Conservation (phyloP, 2,329 filamentous ascomycete species). For the Arthroderma uncinatum region DNA sequence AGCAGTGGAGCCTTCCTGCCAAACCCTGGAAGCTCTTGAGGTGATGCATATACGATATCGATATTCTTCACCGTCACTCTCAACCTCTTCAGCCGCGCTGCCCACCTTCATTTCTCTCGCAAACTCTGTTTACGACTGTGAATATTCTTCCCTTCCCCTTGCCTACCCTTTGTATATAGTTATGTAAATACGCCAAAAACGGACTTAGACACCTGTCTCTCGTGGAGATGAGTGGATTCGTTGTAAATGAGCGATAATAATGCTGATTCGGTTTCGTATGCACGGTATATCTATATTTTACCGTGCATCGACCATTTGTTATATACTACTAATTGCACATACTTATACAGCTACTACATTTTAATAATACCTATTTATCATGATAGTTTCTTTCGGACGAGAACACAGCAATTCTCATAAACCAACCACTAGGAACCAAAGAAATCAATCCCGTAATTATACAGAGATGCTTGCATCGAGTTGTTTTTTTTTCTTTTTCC, state of each 20-base stretch:
- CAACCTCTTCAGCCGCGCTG: not conserved
- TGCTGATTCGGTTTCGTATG: not conserved
- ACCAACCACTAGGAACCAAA: too few species aligned
- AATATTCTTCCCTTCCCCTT: not conserved
- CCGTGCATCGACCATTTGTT: not conserved
- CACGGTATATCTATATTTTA: not conserved
- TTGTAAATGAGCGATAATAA: not conserved
- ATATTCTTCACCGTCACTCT: not conserved
- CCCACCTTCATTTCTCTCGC: not conserved
- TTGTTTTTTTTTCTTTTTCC: not conserved
- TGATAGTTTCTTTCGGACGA: too few species aligned
- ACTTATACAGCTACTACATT: not conserved
- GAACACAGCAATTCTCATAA: too few species aligned
- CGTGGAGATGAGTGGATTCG: not conserved
- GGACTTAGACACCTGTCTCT: not conserved
- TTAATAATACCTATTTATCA: too few species aligned
- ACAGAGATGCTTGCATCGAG: too few species aligned
- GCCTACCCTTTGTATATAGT: not conserved
- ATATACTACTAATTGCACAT: too few species aligned
- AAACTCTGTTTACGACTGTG: not conserved
- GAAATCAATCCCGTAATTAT: too few species aligned
- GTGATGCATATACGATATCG: not conserved
- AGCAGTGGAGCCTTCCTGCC: constrained; percentile 16
- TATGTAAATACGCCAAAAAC: constrained; percentile 1
- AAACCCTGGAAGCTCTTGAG: constrained; percentile 7